A percentile compares a stretch with the other conserved stretches of the same genome.
Evolutionary conservation across 768 basidiomycete species (phyloP).

Genomic region (Lentinula guzmanii): DNA sequence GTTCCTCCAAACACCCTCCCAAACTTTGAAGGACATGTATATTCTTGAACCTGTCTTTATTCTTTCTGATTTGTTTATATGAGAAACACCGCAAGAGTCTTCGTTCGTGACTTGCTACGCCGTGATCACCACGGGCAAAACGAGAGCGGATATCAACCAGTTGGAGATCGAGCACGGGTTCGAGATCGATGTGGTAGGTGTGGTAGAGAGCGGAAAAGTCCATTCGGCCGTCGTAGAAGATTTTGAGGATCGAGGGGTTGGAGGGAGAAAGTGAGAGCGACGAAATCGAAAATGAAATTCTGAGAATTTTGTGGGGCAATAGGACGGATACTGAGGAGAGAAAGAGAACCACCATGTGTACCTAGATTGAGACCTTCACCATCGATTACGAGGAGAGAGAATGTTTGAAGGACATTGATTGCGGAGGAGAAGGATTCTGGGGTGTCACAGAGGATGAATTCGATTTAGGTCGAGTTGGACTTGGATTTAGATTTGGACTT

Average conservation of each 20-base stretch:
- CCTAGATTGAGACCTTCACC: conserved; percentile 34
- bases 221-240: conserved; percentile 38
- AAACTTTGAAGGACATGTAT: conserved; percentile 30
- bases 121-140: conserved; percentile 15
- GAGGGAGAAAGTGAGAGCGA: conserved; percentile 17
- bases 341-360: conserved; percentile 21
- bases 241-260: conserved; percentile 22
- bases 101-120: conserved; percentile 14
- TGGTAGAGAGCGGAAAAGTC: conserved; percentile 30
- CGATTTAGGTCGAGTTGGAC: not conserved
- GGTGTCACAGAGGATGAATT: not conserved
- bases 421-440: not conserved
- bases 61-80: not conserved
- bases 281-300: conserved; percentile 30
- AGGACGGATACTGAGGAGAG: conserved; percentile 29
- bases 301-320: conserved; percentile 14
- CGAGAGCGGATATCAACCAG: conserved; percentile 31
- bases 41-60: conserved; percentile 14
- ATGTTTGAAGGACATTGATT: not conserved
- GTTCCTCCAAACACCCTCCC: conserved; percentile 21
- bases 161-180: conserved; percentile 33
- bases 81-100: conserved; percentile 1
- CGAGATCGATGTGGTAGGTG: conserved; percentile 20
- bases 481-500: not conserved
- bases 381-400: conserved; percentile 23